Evolutionary conservation across 257 asterid genomes (phyloP), one percentile per base, ranked within the genome.

Genomic region (Solanum chmielewskii): DNA sequence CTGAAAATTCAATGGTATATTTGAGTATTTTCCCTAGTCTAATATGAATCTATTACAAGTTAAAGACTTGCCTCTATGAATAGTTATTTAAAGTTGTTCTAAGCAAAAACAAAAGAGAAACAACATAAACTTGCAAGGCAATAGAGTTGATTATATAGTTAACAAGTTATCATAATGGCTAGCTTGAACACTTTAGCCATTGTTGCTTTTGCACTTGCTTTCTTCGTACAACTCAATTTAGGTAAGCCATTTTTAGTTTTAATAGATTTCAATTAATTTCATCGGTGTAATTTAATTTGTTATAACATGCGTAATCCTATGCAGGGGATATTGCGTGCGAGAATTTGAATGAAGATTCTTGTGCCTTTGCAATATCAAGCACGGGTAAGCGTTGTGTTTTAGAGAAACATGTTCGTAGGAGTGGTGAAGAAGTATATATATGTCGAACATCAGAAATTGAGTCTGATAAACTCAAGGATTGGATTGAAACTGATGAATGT

Each of bases 401-500:
- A n/a, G 98, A 95, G 92, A 93, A 91, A 88, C 91, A 80, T 62
- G 78, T 94, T 33, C 90, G 90, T 0, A 81, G 96, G 47, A 85
- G 91, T 16, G 94, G 93, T 0, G 90, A 44, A 75, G 96, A 93
- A 64, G 89, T 52, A 16, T 94, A 89, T 88, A 83, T 88, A 7
- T 96, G 98, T 85, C 86, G 91, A 31, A 84, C 94, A 1, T 96
- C 98, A 0, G 95, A 92, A 33, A 96, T 96, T 42, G 91, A 92
- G 83, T 98, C 97, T 0, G 92, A 92, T 31, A 89, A 84, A 10
- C 18, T 93, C 62, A 93, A 86, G 82, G 88, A 93, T 35, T 82
- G 74, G 92, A 87, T 96, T n/a, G 99, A 96, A 87, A 94, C 91
- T 2, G 95, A 92, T 7, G 88, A 90, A 10, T 96, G 99, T 90